Conservation (phyloP, 1,284 basidiomycete genomes). For the Trametes hirsuta region DNA sequence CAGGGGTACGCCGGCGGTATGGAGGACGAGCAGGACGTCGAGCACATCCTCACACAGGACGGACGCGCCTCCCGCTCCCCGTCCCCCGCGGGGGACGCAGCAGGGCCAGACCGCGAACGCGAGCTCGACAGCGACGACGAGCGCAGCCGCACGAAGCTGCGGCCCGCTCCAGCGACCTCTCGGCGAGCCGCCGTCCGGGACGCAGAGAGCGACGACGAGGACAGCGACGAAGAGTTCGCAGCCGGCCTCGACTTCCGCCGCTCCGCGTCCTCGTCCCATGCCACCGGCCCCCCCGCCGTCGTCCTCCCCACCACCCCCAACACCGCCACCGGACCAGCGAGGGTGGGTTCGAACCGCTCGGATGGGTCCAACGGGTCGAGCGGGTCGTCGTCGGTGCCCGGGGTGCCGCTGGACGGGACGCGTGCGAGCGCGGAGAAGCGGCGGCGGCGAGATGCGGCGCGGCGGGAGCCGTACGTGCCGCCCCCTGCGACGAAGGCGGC, state of each 20-base stretch:
- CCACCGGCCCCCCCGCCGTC: background rate
- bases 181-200: background rate
- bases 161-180: background rate
- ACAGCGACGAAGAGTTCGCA: conserved; percentile 18
- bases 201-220: background rate
- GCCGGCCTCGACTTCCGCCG: conserved; percentile 1
- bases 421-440: conserved; percentile 15
- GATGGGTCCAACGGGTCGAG: background rate
- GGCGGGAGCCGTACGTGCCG: conserved; percentile 4
- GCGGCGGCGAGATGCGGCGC: background rate
- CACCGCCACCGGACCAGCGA: background rate
- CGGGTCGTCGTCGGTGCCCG: background rate
- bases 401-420: conserved; percentile 15
- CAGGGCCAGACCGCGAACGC: too few relatives aligned
- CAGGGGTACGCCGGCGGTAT: background rate
- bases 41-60: background rate
- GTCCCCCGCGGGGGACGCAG: too few relatives aligned
- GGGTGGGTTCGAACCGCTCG: background rate
- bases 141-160: conserved; percentile 6
- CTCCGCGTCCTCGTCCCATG: background rate
- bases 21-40: conserved; percentile 12
- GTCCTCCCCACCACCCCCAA: background rate
- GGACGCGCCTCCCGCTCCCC: too few relatives aligned
- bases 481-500: conserved; percentile 6
- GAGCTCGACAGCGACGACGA: conserved; percentile 23